These are phyloP conservation scores for Yarrowia keelungensis DNA, from an alignment of 805 yeast species.

Conservation along the genomic window DNA sequence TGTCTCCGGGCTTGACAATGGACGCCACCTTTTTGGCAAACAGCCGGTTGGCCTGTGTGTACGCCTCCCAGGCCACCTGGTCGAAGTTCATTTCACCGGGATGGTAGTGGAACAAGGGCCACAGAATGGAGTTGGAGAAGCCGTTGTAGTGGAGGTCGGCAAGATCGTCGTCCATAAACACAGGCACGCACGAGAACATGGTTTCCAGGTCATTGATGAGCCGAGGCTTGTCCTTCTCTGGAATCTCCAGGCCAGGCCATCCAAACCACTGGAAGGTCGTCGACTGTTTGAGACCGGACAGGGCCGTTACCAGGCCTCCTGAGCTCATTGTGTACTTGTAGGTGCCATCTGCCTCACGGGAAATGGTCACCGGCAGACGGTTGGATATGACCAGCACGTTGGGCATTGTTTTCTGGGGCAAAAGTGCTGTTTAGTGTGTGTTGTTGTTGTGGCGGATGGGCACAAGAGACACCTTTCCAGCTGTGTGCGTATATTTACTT, in stretches of 20 bases:
- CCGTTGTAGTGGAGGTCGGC: constrained; percentile 98
- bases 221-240: constrained; percentile 70
- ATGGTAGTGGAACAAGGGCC: constrained; percentile 99
- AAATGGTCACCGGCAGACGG: constrained; percentile 92
- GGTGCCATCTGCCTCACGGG: constrained; percentile 63
- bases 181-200: constrained; percentile 88
- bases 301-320: constrained; percentile 96
- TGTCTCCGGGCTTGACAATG: constrained; percentile 78
- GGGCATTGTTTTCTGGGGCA: constrained; percentile 50
- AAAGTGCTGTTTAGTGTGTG: not conserved
- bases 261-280: constrained; percentile 96
- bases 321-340: constrained; percentile 92
- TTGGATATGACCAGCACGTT: constrained; percentile 92
- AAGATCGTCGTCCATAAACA: constrained; percentile 82
- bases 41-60: constrained; percentile 85
- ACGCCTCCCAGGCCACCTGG: constrained; percentile 97
- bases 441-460: not conserved
- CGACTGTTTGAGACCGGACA: constrained; percentile 85
- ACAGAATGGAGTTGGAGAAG: constrained; percentile 88
- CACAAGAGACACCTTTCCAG: no score
- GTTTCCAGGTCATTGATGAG: constrained; percentile 74
- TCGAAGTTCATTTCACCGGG: constrained; percentile 99
- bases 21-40: constrained; percentile 78
- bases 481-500: not conserved
- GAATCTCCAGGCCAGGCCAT: constrained; percentile 94